Evolutionary conservation across 1,284 basidiomycete genomes (phyloP), one percentile per base, ranked within the genome.

Genomic region (Trichosporon sp.): DNA sequence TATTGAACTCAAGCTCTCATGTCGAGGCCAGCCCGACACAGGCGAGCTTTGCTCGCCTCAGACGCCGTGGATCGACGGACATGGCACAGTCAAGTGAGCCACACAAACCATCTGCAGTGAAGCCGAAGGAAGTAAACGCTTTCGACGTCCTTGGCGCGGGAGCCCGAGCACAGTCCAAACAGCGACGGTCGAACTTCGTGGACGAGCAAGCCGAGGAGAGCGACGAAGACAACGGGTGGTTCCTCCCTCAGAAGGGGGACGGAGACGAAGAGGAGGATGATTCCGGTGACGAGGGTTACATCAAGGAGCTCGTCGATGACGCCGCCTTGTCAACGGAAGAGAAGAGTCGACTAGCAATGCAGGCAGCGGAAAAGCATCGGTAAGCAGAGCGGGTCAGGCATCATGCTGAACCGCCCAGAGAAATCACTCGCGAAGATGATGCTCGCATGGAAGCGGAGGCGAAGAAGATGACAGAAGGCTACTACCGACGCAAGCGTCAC

Each of bases 211-310:
- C 80, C 1, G 80, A 81, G 65, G 80, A 82, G 64, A 78, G 77
- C 97, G 80, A 80, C 38, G 80, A 82, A 42, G 80, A 81, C 42
- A 69, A 72, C 56, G 78, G 75, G 7, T 80, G 79, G 79, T 75
- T 73, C 3, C 35, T 68, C 12, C 18, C 38, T 7, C 62, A 58
- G 3, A 72, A 70, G 8, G 76, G 72, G 9, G 77, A 77, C 8
- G 77, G 78, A 1, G 75, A 78, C 0, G 78, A 76, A 7, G 76
- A 75, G 4, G 74, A 70, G 11, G 76, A 70, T 13, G 77, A 74
- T 3, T 69, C 75, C 18, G 77, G 72, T 1, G 79, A 70, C 23
- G 77, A 74, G 12, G 77, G 72, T 1, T 80, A 72, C 64, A 38
- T 81, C 5, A 70, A 75, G 7, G 80, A 75, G 15, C 69, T 81